Base-by-base conservation (phyloP, 495 filamentous ascomycete species). In the Xylaria curta region DNA sequence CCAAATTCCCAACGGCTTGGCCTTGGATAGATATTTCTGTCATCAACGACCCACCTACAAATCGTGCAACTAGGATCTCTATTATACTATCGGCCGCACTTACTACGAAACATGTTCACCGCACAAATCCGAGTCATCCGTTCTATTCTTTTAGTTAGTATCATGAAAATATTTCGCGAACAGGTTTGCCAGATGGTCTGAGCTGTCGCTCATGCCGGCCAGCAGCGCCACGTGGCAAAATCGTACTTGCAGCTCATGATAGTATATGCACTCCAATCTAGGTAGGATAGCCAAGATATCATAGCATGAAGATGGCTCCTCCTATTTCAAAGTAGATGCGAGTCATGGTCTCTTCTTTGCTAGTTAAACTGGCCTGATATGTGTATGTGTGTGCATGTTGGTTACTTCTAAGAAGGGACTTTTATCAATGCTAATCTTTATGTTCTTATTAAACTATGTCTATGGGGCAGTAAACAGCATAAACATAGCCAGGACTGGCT, bases 101-200 rank as follows among this genome's bases (percentile, higher is more conserved):
- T 17, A 19, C n/a, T 62, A 62, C 36, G 38, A 40, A 40, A 7
- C 38, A 40, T 40, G 7, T 44, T 15, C 60, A 3, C 60, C 21
- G 26, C 21, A 24, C 12, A 67, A 33, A 21, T 31, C 65, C 47
- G 65, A 67, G 21, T 51, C 65, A 67, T 67, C 65, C 49, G 49
- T 56, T n/a, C 4, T 56, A 31, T 56, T 49, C n/a, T 21, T 67
- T 28, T 67, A 46, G 28, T 66, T 66, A 38, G 17, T 28, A 40
- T 21, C 21, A 6, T 13, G 33, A 42, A 40, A 26, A 56, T 5
- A 15, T 36, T 66, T 33, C 63, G 17, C 10, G 63, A 36, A 53
- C 31, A 66, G 28, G 60, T 65, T 38, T n/a, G 31, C 31, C 8
- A 36, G 54, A 33, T 60, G 58, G 58, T 60, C 46, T 66, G 31